These are phyloP conservation scores for Uronychia setigera DNA, from an alignment of 73 alveolate species.

Conservation along the genomic window DNA sequence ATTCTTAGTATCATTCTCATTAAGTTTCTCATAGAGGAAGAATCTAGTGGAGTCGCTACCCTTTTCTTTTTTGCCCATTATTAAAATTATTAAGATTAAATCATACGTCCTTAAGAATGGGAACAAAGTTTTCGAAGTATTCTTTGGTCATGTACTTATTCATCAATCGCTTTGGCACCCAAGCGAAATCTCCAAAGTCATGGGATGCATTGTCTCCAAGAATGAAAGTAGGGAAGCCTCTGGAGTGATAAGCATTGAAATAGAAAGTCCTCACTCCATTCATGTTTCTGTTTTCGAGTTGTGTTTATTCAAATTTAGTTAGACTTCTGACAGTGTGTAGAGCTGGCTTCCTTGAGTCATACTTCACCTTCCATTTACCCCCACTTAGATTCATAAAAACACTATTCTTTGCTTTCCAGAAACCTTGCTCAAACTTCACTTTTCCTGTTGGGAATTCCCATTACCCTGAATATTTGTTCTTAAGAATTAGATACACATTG, in stretches of 20 bases:
- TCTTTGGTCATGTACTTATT: conserved; percentile 55
- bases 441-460: conserved; percentile 70
- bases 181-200: conserved; percentile 57
- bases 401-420: conserved; percentile 41
- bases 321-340: conserved; percentile 58
- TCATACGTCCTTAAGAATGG: too few relatives aligned
- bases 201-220: conserved; percentile 24
- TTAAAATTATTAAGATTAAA: too few relatives aligned
- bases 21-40: conserved; percentile 49
- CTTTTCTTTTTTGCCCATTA: background rate
- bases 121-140: conserved; percentile 47
- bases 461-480: conserved; percentile 50
- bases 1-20: conserved; percentile 53
- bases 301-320: conserved; percentile 39
- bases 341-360: conserved; percentile 23
- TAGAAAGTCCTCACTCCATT: conserved; percentile 69
- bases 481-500: conserved; percentile 47
- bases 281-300: conserved; percentile 28
- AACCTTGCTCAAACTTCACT: conserved; percentile 39
- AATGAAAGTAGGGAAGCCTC: conserved; percentile 63
- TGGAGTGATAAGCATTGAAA: conserved; percentile 55
- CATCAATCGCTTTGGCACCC: conserved; percentile 65
- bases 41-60: background rate
- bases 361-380: conserved; percentile 40
- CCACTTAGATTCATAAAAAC: conserved; percentile 38